These are phyloP conservation scores for Rhododendron vialii DNA, from an alignment of 148 eudicot species.

Conservation along the genomic window DNA sequence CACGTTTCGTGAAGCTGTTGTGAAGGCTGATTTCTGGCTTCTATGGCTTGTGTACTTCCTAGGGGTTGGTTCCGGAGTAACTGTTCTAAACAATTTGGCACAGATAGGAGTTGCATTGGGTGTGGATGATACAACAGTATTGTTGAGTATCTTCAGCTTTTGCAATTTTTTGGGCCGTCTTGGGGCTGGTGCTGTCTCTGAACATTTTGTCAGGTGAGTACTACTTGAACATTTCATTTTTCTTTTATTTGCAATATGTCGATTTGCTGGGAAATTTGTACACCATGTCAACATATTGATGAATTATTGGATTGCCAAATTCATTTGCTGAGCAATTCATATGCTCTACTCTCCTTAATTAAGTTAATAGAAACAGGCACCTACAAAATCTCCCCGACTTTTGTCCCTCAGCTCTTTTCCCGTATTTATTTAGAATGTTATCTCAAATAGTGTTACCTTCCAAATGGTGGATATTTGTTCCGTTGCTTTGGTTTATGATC, in stretches of 20 bases:
- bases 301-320: neutral
- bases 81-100: conserved; percentile 86
- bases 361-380: neutral
- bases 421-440: neutral
- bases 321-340: neutral
- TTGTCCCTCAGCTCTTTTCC: neutral
- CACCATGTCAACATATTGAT: neutral
- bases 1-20: conserved; percentile 59
- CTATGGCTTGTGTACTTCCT: conserved; percentile 73
- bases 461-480: neutral
- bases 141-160: conserved; percentile 68
- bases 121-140: conserved; percentile 56
- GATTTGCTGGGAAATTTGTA: neutral
- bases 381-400: neutral
- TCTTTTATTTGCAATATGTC: neutral
- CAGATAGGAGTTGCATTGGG: conserved; percentile 71
- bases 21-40: conserved; percentile 97
- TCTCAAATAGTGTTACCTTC: neutral
- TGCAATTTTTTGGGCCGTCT: conserved; percentile 83
- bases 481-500: neutral
- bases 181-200: conserved; percentile 81
- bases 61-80: conserved; percentile 83
- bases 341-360: neutral
- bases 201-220: conserved; percentile 65
- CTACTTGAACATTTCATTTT: neutral